Base-by-base conservation (phyloP, 2,329 filamentous ascomycete species). In the Epichloe sibirici region DNA sequence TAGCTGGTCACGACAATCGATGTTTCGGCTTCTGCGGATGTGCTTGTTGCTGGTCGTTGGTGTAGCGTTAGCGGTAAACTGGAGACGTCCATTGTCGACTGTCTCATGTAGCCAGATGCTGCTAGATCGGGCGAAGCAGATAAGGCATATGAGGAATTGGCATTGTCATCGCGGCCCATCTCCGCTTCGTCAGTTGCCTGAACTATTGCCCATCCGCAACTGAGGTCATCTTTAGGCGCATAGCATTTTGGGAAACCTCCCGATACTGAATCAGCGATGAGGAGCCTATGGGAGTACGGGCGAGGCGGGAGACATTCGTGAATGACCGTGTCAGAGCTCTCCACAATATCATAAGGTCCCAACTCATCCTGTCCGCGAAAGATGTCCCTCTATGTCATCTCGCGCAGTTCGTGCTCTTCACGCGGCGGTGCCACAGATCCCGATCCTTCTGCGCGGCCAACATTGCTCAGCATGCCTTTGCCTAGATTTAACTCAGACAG, bases 401-500 rank as follows among this genome's bases (percentile, higher is more conserved):
- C 69, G 58, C 66, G 64, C 62, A 74, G 65, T 63, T 74, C 71
- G 58, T 72, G 66, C 52, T 72, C 69, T 56, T 61, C 63, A 56
- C 60, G 65, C 58, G 49, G 57, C 53, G 55, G 57, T 42, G 55
- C 45, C 31, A 60, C 55, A 43, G 54, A 56, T 31, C 54, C 58
- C 38, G 57, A 31, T 57, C 63, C 55, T 59, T 61, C 57, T 58
- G 49, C 56, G 13, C 61, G 53, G 28, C 65, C 62, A 49, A 69
- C 57, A 45, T 62, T 65, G 49, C 66, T 62, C 42, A 76, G 65
- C 47, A 74, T 60, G 17, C 69, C 71, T 51, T 71, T 75, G n/a
- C 74, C 72, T 17, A 82, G 62, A 43, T 71, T 72, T 9, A 79
- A 59, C 15, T 70, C 70, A 2, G 70, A 69, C 15, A 79, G 70